These are phyloP conservation scores for Akanthomyces dipterigenus DNA, from an alignment of 2,329 filamentous ascomycete species.

Conservation along the genomic window DNA sequence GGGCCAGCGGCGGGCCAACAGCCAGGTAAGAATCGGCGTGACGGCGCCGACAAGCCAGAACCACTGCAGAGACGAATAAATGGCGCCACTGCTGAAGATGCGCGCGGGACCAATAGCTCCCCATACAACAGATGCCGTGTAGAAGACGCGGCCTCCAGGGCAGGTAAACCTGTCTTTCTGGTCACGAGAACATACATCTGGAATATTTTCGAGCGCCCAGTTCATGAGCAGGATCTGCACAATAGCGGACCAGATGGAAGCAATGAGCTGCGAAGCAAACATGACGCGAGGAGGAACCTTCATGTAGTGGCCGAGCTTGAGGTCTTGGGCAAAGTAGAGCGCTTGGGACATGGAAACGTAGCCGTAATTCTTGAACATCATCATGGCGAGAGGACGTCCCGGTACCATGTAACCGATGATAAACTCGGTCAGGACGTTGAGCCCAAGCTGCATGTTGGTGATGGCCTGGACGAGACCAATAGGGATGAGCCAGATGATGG, in stretches of 20 bases:
- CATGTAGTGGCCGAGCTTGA: conserved; percentile 66
- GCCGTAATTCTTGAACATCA: conserved; percentile 72
- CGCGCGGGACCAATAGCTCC: conserved; percentile 64
- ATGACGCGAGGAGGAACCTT: conserved; percentile 55
- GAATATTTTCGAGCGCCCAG: conserved; percentile 57
- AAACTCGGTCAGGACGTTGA: conserved; percentile 68
- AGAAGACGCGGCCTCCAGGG: conserved; percentile 50
- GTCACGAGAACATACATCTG: conserved; percentile 49
- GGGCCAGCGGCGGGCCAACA: conserved; percentile 54
- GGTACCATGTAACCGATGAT: conserved; percentile 68
- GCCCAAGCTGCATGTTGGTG: conserved; percentile 56
- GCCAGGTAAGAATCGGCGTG: conserved; percentile 57
- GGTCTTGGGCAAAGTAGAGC: conserved; percentile 57
- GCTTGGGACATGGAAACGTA: conserved; percentile 63
- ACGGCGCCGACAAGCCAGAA: conserved; percentile 64
- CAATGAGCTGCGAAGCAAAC: conserved; percentile 53
- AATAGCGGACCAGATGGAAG: conserved; percentile 54
- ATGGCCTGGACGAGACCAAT: conserved; percentile 56
- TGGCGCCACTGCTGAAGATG: conserved; percentile 57
- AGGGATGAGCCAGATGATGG: conserved; percentile 52
- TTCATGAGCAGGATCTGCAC: conserved; percentile 60
- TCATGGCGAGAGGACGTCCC: conserved; percentile 63
- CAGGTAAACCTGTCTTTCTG: conserved; percentile 53
- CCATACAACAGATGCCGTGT: conserved; percentile 66
- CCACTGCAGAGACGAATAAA: conserved; percentile 60